Base-by-base conservation (phyloP, 441 rosid species). In the Kokia cookei region DNA sequence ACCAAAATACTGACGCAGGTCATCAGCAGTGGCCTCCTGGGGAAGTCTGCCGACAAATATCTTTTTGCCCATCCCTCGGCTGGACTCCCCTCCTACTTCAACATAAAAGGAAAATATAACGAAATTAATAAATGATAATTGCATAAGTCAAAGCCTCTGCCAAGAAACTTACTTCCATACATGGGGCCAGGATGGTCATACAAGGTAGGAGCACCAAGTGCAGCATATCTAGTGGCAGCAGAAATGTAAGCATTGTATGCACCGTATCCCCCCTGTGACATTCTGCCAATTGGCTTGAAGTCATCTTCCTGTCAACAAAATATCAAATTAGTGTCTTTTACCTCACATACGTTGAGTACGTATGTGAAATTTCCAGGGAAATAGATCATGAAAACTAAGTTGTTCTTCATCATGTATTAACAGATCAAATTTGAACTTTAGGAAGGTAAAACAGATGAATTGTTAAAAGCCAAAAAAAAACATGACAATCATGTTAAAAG, bases 21-120 rank as follows among this genome's bases (percentile, higher is more conserved):
- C 99, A 68, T 95, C 96, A 59, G 80, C 85, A 3, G 90, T 85
- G 65, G 99, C 99, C 82, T 95, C 97, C 78, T 93, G 99, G 26
- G 97, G 95, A 75, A 95, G 98, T 79, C 98, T 89, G 61, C 99
- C 98, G 81, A 95, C 91, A 84, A 95, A 95, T 65, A 95, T 89
- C 89, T 95, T 95, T 80, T 87, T 89, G 17, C 99, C 95, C 80
- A 88, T 85, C 73, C 97, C 96, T 65, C 87, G 84, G 7, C 80
- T 32, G 69, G 94, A 83, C 69, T 89, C 94, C 37, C 86, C 90
- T 86, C 91, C 91, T 86, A 81, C 54, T 75, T 71, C 79, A 69
- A 72, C 65, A 68, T 53, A 12, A 73, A 6, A 50, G 7, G 48
- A 11, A 2, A 42, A 10, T 11, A 40, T 5, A 7, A 40, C 15